Conservation (phyloP, 805 yeast genomes). For the Ogataea methylovora region DNA sequence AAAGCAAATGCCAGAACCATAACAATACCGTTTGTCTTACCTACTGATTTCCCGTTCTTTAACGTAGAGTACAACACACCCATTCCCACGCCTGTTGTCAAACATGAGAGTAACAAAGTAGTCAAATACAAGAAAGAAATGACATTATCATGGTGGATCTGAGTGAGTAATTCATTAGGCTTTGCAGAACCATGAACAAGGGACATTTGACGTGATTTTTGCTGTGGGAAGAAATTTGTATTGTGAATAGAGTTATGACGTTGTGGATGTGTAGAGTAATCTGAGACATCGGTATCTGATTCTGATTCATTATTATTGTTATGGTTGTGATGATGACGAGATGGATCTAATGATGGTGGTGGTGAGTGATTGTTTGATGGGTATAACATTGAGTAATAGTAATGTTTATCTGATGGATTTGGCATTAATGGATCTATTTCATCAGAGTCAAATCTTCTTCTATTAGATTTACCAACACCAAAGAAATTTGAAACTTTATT, state of each 20-base stretch:
- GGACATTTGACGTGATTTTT: not conserved
- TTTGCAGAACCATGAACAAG: conserved; percentile 2
- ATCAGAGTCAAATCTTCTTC: no score
- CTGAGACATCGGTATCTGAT: conserved; percentile 11
- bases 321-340: no score
- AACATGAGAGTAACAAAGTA: conserved; percentile 30
- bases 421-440: no score
- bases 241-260: no score
- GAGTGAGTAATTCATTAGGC: conserved; percentile 11
- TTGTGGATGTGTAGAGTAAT: no score
- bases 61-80: conserved; percentile 29
- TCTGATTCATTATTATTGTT: conserved; percentile 2
- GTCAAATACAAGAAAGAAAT: conserved; percentile 36
- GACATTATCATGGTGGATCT: conserved; percentile 33
- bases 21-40: conserved; percentile 11
- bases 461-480: not conserved
- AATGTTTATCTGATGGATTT: no score
- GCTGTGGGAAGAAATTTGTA: not conserved
- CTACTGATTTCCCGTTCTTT: conserved; percentile 1
- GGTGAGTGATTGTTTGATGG: no score
- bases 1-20: conserved; percentile 26
- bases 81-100: conserved; percentile 35
- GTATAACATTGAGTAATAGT: no score
- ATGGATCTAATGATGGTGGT: no score
- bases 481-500: conserved; percentile 10